Conservation (phyloP, 2,329 filamentous ascomycete species). For the Verticillium longisporum region DNA sequence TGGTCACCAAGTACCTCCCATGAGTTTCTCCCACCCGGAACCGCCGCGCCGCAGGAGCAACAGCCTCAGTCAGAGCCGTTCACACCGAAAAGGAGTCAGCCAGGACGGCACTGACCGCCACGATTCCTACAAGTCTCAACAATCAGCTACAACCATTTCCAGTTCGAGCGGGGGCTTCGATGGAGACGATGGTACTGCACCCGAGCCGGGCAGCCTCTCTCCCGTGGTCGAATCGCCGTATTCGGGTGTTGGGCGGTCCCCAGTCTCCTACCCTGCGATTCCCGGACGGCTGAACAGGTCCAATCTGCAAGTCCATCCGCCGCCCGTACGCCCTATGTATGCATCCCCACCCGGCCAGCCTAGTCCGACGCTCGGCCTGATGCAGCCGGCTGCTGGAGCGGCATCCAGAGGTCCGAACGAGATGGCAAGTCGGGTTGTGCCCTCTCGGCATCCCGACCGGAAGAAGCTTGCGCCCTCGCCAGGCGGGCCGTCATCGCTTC, state of each 20-base stretch:
- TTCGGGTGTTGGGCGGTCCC: constrained; percentile 20
- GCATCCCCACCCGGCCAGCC: constrained; percentile 30
- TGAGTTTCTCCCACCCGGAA: constrained; percentile 13
- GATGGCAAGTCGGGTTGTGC: constrained; percentile 11
- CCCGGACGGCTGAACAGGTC: constrained; percentile 14
- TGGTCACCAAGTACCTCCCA: constrained; percentile 14
- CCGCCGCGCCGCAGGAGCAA: constrained; percentile 11
- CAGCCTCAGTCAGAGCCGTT: constrained; percentile 6
- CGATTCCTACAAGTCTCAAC: constrained; percentile 11
- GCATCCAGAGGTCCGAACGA: constrained; percentile 8
- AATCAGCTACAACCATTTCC: constrained; percentile 32
- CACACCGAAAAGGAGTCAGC: not conserved
- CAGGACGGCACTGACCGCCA: constrained; percentile 10
- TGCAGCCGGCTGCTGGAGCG: constrained; percentile 13
- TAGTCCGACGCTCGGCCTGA: constrained; percentile 33
- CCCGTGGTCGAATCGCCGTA: constrained; percentile 42
- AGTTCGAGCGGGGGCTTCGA: constrained; percentile 11
- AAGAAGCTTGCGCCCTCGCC: not conserved
- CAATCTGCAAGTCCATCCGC: constrained; percentile 22
- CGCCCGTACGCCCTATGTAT: constrained; percentile 23
- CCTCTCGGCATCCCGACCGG: not conserved
- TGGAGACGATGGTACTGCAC: constrained; percentile 14
- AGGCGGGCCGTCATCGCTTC: not conserved
- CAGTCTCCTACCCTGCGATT: constrained; percentile 24
- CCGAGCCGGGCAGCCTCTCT: constrained; percentile 29